phyloP scores from a whole-genome alignment of 805 yeast genomes.

The Hanseniaspora singularis region DNA sequence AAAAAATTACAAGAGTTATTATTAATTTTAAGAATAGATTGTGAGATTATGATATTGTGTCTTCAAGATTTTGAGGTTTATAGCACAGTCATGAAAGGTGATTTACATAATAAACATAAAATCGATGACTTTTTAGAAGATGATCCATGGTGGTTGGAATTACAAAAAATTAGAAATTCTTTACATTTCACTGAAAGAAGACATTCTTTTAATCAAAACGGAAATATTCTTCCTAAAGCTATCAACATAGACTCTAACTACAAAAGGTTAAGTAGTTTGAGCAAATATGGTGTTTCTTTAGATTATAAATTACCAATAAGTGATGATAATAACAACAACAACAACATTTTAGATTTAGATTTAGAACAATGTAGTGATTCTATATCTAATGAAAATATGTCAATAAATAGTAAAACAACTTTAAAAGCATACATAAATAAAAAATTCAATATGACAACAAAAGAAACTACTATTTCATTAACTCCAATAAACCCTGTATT shows the following conservation, averaged over 20 bases:
- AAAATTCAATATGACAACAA: conserved; percentile 1
- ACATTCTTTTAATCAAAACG: conserved; percentile 27
- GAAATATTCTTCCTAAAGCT: conserved; percentile 18
- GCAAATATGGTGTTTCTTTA: conserved; percentile 13
- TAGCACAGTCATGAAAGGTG: conserved; percentile 67
- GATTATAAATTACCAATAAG: conserved; percentile 1
- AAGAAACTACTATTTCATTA: not conserved
- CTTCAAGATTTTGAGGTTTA: conserved; percentile 50
- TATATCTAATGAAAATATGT: not conserved
- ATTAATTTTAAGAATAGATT: conserved; percentile 70
- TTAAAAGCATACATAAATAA: conserved; percentile 4
- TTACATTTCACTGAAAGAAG: conserved; percentile 24
- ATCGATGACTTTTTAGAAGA: conserved; percentile 41
- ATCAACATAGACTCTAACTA: conserved; percentile 5
- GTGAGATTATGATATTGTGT: conserved; percentile 64
- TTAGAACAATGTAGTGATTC: not conserved
- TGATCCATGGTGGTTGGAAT: conserved; percentile 82
- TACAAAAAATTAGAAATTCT: conserved; percentile 43
- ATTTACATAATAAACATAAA: conserved; percentile 31
- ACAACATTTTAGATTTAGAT: not conserved
- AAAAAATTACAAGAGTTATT: conserved; percentile 51
- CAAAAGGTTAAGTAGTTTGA: conserved; percentile 1
- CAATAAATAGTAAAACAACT: conserved; percentile 6
- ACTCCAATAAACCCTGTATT: conserved; percentile 41
- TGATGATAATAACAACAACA: not conserved